Evolutionary conservation across 2,329 filamentous ascomycete genomes (phyloP), one percentile per base, ranked within the genome.

Genomic region (Trichothecium sympodiale): DNA sequence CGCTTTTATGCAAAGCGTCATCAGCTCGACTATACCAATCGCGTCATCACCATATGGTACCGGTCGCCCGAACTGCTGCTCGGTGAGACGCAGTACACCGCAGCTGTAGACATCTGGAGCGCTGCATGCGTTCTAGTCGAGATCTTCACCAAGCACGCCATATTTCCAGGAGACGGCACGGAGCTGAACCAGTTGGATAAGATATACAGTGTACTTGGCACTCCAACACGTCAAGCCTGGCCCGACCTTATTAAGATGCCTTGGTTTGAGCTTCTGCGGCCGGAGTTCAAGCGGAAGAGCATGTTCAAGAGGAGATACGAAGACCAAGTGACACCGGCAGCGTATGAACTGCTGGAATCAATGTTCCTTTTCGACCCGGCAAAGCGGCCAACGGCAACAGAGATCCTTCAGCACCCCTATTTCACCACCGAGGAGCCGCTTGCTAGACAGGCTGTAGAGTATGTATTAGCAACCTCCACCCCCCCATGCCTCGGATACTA

Each of bases 11-110:
- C 87, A 25, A 98, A 98, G 56, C 80, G 82, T 34, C 79, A 82
- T 41, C 84, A 91, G 55, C 73, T 94, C 32, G 89, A 98, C 55
- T 98, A 98, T 57, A 98, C 91, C 2, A 98, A 98, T 54, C 83
- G 91, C 26, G 93, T 98, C 48, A 94, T 98, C 53, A 98, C 91
- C 3, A 95, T 98, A 45, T 98, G 93, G 93, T 95, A 95, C 56
- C 77, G 88, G 4, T 84, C 86, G 0, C 87, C 88, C 0, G 88
- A 95, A 55, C 69, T 95, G n/a, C 65, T 94, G 0, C 71, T 94
- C 1, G 88, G 88, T 6, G 87, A 94, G 57, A 94, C 88, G 5
- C 77, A 84, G 48, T 95, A 95, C 53, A 86, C 83, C 4, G 83
- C 85, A 0, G 84, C 84, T 3, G 86, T 94, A 12, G 88, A 95